Percentiles rank a stretch among this genome's conserved stretches.
These are phyloP conservation scores for Parachaetomium inaequale DNA, from an alignment of 495 filamentous ascomycete species.

Conservation along the genomic window DNA sequence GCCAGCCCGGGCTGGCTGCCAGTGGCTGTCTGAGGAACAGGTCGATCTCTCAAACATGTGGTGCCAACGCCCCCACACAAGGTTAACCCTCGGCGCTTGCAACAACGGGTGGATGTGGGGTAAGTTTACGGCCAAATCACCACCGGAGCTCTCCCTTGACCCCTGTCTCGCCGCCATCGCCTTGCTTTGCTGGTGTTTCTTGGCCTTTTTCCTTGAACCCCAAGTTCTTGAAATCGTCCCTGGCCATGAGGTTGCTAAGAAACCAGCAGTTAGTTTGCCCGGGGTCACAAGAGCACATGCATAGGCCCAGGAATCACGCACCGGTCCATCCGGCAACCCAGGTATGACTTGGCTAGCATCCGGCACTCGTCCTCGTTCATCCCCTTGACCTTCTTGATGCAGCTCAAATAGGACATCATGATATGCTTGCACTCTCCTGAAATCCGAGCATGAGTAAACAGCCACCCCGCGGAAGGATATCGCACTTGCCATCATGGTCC, in stretches of 20 bases:
- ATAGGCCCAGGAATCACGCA: conserved; percentile 32
- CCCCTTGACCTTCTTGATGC: conserved; percentile 75
- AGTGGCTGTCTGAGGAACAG: not conserved
- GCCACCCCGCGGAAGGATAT: not conserved
- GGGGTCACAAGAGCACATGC: no score
- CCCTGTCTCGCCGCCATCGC: conserved; percentile 30
- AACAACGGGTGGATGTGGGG: conserved; percentile 1
- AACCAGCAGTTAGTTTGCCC: not conserved
- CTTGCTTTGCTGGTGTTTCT: conserved; percentile 10
- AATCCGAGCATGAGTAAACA: conserved; percentile 11
- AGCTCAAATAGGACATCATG: conserved; percentile 77
- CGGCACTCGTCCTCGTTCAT: conserved; percentile 85
- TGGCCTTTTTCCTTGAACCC: conserved; percentile 54
- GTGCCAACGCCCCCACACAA: not conserved
- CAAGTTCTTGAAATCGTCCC: conserved; percentile 87
- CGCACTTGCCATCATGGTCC: conserved; percentile 77
- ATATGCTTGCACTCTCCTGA: conserved; percentile 88
- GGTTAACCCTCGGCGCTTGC: not conserved
- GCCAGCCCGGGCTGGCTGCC: not conserved
- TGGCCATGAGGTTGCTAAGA: conserved; percentile 86
- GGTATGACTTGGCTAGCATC: conserved; percentile 77
- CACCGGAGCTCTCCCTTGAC: conserved; percentile 46
- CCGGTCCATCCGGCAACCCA: conserved; percentile 92
- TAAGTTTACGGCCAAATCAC: conserved; percentile 22
- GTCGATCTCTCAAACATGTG: not conserved